These are phyloP conservation scores for Micractinium sp. DNA, from an alignment of 139 green algal genomes.

Conservation along the genomic window DNA sequence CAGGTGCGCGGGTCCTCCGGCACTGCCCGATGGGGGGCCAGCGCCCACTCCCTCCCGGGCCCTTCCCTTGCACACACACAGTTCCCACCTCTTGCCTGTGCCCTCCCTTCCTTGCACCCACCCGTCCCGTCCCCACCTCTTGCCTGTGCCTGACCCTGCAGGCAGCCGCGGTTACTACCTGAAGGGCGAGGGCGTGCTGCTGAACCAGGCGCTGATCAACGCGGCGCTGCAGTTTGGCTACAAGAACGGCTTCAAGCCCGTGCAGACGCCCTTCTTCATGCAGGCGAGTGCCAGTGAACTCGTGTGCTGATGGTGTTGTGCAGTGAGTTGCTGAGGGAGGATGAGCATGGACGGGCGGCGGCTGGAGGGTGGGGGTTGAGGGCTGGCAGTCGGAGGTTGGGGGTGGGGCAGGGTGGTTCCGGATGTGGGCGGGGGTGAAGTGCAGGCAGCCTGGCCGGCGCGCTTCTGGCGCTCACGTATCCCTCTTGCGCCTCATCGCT, in stretches of 20 bases:
- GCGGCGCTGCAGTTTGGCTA: conserved; percentile 79
- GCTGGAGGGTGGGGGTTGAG: too few relatives aligned
- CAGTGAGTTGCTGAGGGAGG: background rate
- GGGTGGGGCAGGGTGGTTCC: too few relatives aligned
- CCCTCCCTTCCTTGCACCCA: background rate
- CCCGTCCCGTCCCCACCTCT: background rate
- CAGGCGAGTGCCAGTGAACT: background rate
- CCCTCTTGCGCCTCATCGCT: too few relatives aligned
- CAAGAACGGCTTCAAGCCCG: conserved; percentile 73
- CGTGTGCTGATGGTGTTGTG: background rate
- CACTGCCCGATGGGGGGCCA: too few relatives aligned
- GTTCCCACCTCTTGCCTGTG: background rate
- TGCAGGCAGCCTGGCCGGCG: too few relatives aligned
- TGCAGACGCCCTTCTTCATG: conserved; percentile 98
- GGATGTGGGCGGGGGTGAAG: too few relatives aligned
- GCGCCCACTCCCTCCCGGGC: background rate
- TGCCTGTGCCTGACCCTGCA: conserved; percentile 33
- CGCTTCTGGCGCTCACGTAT: too few relatives aligned
- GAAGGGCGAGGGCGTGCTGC: conserved; percentile 88
- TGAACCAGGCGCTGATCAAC: conserved; percentile 97
- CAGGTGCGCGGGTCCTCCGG: too few relatives aligned
- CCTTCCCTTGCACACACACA: background rate
- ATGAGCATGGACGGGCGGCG: too few relatives aligned
- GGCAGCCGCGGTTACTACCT: conserved; percentile 95
- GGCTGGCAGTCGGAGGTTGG: too few relatives aligned